Conservation (phyloP, 495 filamentous ascomycete species). For the Amniculicola lignicola region DNA sequence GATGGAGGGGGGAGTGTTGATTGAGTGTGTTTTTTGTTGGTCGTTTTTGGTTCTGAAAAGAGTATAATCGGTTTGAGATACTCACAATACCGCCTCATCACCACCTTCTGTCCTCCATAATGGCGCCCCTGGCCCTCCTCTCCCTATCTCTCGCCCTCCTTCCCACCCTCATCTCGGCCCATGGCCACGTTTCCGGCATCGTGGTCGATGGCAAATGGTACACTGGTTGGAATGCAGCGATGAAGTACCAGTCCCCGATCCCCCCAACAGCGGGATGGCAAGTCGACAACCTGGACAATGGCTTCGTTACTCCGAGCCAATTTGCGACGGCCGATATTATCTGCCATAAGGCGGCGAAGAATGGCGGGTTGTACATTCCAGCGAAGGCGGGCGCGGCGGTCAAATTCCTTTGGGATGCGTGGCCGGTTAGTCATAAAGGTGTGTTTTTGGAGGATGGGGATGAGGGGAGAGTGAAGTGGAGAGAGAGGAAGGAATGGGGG, state of each 20-base stretch:
- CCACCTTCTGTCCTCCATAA: too few species aligned
- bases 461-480: too few species aligned
- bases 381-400: constrained; percentile 37
- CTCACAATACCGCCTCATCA: too few species aligned
- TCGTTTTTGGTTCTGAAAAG: too few species aligned
- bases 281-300: constrained; percentile 54
- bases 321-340: constrained; percentile 49
- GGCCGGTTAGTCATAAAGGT: constrained; percentile 30
- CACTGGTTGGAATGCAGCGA: constrained; percentile 50
- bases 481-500: too few species aligned
- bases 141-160: background rate
- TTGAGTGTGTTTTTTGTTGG: too few species aligned
- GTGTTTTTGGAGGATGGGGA: too few species aligned
- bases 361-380: constrained; percentile 50
- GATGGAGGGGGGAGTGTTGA: too few species aligned
- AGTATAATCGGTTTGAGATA: too few species aligned
- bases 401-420: constrained; percentile 45
- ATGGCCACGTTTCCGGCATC: constrained; percentile 32
- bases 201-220: constrained; percentile 39
- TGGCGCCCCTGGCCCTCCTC: constrained; percentile 1
- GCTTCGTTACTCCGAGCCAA: constrained; percentile 54
- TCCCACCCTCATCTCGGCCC: constrained; percentile 14
- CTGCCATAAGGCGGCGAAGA: constrained; percentile 53
- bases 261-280: constrained; percentile 57
- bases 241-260: constrained; percentile 31